Evolutionary conservation across 1,139 yeast species (phyloP).

Genomic region (Scheffersomyces cryptocercus): DNA sequence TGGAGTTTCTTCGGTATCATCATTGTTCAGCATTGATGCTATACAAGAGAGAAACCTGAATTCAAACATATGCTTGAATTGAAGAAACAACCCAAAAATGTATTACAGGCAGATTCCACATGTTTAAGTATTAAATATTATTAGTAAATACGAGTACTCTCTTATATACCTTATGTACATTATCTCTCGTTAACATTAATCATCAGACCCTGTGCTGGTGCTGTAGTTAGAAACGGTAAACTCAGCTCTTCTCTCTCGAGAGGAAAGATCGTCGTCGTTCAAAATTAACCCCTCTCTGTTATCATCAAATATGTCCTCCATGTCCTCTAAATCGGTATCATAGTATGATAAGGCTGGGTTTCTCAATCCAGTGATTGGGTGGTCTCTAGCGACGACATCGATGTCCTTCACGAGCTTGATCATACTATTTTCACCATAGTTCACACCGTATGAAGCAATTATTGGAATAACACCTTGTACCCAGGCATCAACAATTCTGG

Average conservation of each 20-base stretch:
- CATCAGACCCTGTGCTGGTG: slow-evolving; percentile 7
- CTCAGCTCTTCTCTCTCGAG: slow-evolving; percentile 6
- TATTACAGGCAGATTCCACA: no score
- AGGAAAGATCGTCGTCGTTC: slow-evolving; percentile 12
- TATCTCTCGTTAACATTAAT: neutral
- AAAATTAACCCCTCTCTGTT: slow-evolving; percentile 30
- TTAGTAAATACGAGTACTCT: no score
- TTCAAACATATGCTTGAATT: no score
- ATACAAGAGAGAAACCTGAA: no score
- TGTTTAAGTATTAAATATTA: no score
- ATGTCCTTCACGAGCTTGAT: slow-evolving; percentile 55
- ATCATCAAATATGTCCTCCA: slow-evolving; percentile 32
- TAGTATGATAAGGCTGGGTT: slow-evolving; percentile 49
- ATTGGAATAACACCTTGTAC: slow-evolving; percentile 50
- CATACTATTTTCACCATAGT: slow-evolving; percentile 67
- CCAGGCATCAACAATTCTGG: slow-evolving; percentile 62
- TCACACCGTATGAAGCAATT: slow-evolving; percentile 50
- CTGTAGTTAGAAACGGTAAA: slow-evolving; percentile 9
- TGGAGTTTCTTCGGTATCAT: no score
- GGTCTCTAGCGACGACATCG: slow-evolving; percentile 41
- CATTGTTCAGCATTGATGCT: no score
- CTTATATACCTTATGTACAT: no score
- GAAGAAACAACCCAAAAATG: no score
- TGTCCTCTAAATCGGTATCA: slow-evolving; percentile 29
- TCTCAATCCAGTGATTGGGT: slow-evolving; percentile 44